A percentile compares a stretch with the other conserved stretches of the same genome.
These are phyloP conservation scores for Cladorrhinum samala DNA, from an alignment of 495 filamentous ascomycete species.

Conservation along the genomic window DNA sequence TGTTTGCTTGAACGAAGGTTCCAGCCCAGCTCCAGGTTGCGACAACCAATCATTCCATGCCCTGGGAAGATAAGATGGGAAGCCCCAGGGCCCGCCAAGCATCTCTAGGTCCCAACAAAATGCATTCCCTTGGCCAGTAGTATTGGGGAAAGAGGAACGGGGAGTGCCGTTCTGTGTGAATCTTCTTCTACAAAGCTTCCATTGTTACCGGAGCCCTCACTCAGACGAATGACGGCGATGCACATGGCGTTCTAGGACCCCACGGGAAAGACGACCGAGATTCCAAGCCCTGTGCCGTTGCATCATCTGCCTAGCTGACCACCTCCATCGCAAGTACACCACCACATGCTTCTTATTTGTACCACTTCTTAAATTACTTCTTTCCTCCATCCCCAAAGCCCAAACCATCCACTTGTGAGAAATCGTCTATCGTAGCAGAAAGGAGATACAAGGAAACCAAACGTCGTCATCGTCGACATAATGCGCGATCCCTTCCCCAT, in stretches of 20 bases:
- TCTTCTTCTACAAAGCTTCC: background rate
- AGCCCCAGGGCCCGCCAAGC: conserved; percentile 1
- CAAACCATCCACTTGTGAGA: too few relatives aligned
- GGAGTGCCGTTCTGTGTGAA: background rate
- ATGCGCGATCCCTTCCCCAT: conserved; percentile 72
- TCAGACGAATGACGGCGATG: conserved; percentile 14
- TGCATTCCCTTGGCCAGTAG: background rate
- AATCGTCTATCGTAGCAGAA: too few relatives aligned
- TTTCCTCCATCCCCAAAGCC: too few relatives aligned
- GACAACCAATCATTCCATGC: too few relatives aligned
- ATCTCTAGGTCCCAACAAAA: conserved; percentile 12
- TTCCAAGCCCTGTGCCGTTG: background rate
- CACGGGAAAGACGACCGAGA: too few relatives aligned
- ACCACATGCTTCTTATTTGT: background rate
- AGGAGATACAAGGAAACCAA: too few relatives aligned
- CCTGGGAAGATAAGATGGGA: background rate
- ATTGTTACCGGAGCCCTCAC: background rate
- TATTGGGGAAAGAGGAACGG: background rate
- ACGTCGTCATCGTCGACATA: conserved; percentile 6
- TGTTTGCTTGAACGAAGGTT: too few relatives aligned
- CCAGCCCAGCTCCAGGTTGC: background rate
- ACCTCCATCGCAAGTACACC: too few relatives aligned
- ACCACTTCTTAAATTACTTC: too few relatives aligned
- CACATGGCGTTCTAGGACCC: conserved; percentile 12
- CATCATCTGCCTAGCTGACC: conserved; percentile 4